Percentiles rank a stretch among this genome's conserved stretches.
Conservation (phyloP, 2,329 filamentous ascomycete genomes). For the Sporothrix variecibatus region DNA sequence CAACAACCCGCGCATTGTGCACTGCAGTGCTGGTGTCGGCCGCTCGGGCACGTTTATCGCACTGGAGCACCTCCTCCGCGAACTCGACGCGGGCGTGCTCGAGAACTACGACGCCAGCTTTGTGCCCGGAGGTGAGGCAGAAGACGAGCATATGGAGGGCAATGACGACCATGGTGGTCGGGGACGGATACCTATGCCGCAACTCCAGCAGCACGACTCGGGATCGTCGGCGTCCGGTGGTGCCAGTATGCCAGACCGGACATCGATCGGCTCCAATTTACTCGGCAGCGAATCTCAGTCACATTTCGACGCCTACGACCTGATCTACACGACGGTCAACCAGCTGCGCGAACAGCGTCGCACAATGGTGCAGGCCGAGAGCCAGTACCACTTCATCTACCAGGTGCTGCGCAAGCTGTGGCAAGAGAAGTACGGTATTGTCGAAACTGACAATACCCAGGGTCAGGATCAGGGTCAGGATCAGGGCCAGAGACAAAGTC, state of each 20-base stretch:
- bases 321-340: slow-evolving; percentile 76
- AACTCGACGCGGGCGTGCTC: slow-evolving; percentile 74
- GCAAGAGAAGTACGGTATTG: slow-evolving; percentile 61
- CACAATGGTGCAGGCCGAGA: slow-evolving; percentile 91
- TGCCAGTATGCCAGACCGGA: background rate
- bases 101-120: slow-evolving; percentile 45
- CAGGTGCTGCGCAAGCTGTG: slow-evolving; percentile 76
- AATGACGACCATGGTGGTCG: background rate
- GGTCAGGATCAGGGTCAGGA: background rate
- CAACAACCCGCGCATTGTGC: slow-evolving; percentile 75
- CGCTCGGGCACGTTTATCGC: slow-evolving; percentile 94
- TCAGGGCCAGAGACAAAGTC: background rate
- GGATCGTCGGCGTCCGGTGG: background rate
- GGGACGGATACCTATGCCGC: background rate
- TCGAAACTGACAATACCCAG: slow-evolving; percentile 31
- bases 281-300: slow-evolving; percentile 14
- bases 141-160: background rate
- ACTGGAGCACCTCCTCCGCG: slow-evolving; percentile 84
- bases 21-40: slow-evolving; percentile 91
- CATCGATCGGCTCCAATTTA: background rate
- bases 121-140: slow-evolving; percentile 13
- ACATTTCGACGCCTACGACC: slow-evolving; percentile 19
- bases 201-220: background rate
- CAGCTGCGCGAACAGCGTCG: slow-evolving; percentile 80
- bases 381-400: slow-evolving; percentile 87